These are phyloP conservation scores for Heterobasidion annosum DNA, from an alignment of 1,284 basidiomycete species.

Conservation along the genomic window DNA sequence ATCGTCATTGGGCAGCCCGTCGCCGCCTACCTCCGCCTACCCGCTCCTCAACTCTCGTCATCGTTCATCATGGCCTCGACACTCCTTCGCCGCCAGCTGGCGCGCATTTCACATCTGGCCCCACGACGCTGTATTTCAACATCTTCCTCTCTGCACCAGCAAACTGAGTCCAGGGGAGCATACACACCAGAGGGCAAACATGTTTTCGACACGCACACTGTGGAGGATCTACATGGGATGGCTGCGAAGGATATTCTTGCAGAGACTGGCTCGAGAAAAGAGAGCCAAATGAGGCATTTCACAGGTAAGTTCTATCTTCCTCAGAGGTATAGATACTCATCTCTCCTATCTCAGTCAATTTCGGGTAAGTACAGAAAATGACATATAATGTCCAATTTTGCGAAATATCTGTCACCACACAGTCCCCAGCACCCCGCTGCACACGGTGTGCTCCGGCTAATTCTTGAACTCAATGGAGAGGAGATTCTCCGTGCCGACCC, in stretches of 20 bases:
- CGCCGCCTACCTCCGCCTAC: slow-evolving; percentile 1
- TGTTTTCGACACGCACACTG: slow-evolving; percentile 59
- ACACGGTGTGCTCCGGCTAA: slow-evolving; percentile 96
- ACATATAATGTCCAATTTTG: background rate
- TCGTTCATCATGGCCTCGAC: slow-evolving; percentile 40
- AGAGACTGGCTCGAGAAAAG: slow-evolving; percentile 65
- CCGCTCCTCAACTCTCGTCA: background rate
- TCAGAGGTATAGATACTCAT: slow-evolving; percentile 11
- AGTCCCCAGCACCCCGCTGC: slow-evolving; percentile 98
- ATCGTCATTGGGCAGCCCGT: slow-evolving; percentile 5
- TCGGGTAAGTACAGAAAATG: slow-evolving; percentile 51
- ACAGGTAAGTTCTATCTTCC: slow-evolving; percentile 48
- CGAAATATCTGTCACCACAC: slow-evolving; percentile 1
- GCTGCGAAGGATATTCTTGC: slow-evolving; percentile 70
- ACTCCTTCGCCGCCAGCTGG: slow-evolving; percentile 37
- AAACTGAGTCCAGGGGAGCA: slow-evolving; percentile 2
- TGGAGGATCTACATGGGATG: slow-evolving; percentile 76
- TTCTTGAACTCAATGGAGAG: slow-evolving; percentile 97
- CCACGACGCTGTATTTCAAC: slow-evolving; percentile 13
- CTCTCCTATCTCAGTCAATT: slow-evolving; percentile 58
- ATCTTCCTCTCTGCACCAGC: slow-evolving; percentile 15
- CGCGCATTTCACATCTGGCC: slow-evolving; percentile 18
- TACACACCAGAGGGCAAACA: slow-evolving; percentile 28
- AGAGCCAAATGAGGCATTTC: slow-evolving; percentile 86
- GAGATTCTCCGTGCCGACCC: slow-evolving; percentile 88